These are phyloP conservation scores for Solanum pinnatisectum DNA, from an alignment of 257 asterid genomes.

Conservation along the genomic window DNA sequence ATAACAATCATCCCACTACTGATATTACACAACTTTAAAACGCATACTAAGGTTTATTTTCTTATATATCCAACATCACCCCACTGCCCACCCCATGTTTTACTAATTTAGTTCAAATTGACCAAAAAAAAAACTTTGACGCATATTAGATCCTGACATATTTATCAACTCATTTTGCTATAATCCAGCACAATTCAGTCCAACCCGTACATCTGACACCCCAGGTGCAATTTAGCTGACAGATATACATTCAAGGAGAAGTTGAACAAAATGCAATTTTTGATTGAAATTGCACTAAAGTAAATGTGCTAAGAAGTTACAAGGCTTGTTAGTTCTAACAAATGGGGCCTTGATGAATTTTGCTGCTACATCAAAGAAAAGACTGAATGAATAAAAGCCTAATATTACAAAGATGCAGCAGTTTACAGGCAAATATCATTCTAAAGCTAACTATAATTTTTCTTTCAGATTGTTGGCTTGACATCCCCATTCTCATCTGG, in stretches of 20 bases:
- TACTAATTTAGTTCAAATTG: not conserved
- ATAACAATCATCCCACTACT: not conserved
- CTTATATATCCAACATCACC: not conserved
- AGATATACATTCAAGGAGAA: not conserved
- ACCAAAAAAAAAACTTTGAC: not conserved
- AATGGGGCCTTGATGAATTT: conserved; percentile 22
- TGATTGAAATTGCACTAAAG: not conserved
- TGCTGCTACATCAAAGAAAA: conserved; percentile 27
- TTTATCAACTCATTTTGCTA: not conserved
- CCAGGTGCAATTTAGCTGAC: not conserved
- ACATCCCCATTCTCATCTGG: conserved; percentile 48
- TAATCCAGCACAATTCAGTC: not conserved
- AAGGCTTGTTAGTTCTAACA: conserved; percentile 25
- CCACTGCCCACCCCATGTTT: not conserved
- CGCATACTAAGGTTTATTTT: not conserved
- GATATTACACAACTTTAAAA: not conserved
- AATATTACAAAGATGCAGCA: conserved; percentile 36
- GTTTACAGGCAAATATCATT: conserved; percentile 8
- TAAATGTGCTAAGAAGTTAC: conserved; percentile 10
- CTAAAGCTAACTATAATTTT: conserved; percentile 26
- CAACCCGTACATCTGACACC: not conserved
- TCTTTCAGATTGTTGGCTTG: conserved; percentile 26
- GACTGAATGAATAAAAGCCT: conserved; percentile 21
- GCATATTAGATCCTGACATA: not conserved
- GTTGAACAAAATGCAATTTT: not conserved